Conservation (phyloP, 306 rosid genomes). For the Astragalus membranaceus region DNA sequence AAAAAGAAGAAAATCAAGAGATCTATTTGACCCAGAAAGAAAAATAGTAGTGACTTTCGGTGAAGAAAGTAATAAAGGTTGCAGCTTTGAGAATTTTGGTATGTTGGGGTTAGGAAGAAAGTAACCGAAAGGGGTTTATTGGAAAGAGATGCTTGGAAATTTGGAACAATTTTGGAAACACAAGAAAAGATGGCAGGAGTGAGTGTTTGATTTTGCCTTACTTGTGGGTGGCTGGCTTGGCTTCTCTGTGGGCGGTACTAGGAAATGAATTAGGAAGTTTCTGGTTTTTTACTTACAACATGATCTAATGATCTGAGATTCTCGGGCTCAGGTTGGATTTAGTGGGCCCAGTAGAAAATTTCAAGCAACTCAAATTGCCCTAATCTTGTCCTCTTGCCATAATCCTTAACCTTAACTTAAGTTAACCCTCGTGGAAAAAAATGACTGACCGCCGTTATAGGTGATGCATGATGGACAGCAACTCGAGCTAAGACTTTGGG, state of each 20-base stretch:
- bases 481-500: too few species aligned
- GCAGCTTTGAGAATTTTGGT: not conserved
- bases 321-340: too few species aligned
- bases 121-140: not conserved
- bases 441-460: too few species aligned
- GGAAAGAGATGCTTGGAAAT: constrained; percentile 15
- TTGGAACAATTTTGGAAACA: constrained; percentile 16
- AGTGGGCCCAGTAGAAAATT: too few species aligned
- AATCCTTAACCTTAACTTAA: too few species aligned
- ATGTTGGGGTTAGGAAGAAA: not conserved
- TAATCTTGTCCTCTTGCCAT: too few species aligned
- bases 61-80: not conserved
- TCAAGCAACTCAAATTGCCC: too few species aligned
- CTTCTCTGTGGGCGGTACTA: not conserved
- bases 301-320: too few species aligned
- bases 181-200: not conserved
- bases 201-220: not conserved
- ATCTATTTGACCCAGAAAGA: not conserved
- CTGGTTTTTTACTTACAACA: too few species aligned
- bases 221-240: not conserved
- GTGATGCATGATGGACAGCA: too few species aligned
- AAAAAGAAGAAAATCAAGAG: not conserved
- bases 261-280: not conserved
- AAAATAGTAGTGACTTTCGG: not conserved
- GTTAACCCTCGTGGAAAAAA: too few species aligned